Conservation (phyloP, 2,329 filamentous ascomycete species). For the Fusarium illudens region DNA sequence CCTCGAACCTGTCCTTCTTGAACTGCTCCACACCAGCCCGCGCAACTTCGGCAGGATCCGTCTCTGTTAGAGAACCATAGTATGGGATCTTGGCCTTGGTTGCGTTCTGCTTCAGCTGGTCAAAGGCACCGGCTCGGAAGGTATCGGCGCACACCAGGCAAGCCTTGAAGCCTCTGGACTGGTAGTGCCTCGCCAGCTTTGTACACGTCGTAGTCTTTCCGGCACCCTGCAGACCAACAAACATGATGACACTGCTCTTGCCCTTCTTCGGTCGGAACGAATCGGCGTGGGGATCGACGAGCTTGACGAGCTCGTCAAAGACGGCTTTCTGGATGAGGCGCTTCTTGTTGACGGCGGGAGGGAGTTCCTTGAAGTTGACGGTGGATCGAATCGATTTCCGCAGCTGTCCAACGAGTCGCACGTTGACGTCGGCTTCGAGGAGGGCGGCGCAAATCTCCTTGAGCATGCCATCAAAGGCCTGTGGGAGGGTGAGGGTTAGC, state of each 20-base stretch:
- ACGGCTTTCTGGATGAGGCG: constrained; percentile 97
- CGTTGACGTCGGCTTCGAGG: constrained; percentile 96
- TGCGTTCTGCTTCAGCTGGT: constrained; percentile 98
- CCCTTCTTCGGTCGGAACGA: constrained; percentile 98
- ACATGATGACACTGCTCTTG: constrained; percentile 98
- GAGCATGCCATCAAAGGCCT: constrained; percentile 97
- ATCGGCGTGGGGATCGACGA: constrained; percentile 94
- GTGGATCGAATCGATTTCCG: constrained; percentile 90
- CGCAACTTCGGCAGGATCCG: constrained; percentile 91
- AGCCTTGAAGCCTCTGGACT: constrained; percentile 89
- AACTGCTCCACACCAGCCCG: constrained; percentile 98
- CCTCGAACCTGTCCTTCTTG: constrained; percentile 97
- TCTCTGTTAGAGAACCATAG: constrained; percentile 95
- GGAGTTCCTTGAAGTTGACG: constrained; percentile 95
- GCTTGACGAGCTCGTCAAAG: constrained; percentile 93
- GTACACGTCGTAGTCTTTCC: constrained; percentile 99
- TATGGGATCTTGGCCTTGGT: constrained; percentile 99
- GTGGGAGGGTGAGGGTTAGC: constrained; percentile 26
- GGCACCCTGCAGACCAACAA: constrained; percentile 95
- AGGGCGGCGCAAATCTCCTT: constrained; percentile 98
- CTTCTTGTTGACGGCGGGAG: constrained; percentile 95
- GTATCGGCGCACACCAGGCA: constrained; percentile 98
- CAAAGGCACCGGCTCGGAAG: constrained; percentile 97
- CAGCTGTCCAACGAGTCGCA: constrained; percentile 88
- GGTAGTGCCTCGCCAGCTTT: constrained; percentile 94